Evolutionary conservation across 495 filamentous ascomycete genomes (phyloP).

Genomic region (Podospora anserina): DNA sequence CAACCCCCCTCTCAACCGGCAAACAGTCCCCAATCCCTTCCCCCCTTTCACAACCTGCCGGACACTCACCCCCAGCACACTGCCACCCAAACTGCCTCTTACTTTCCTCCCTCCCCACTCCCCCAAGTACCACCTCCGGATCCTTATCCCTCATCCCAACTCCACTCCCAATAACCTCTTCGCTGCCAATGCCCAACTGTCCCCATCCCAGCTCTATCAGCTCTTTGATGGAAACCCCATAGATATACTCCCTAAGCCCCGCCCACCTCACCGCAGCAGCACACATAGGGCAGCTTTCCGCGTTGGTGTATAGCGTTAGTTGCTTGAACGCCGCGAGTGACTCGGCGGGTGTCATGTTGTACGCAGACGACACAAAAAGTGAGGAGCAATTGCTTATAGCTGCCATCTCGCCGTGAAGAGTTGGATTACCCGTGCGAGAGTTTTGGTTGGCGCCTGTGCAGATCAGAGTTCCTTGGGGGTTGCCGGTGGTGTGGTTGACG

Average conservation of each 20-base stretch:
- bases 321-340: slow-evolving; percentile 43
- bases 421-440: slow-evolving; percentile 43
- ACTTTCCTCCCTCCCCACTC: slow-evolving; percentile 51
- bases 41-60: slow-evolving; percentile 39
- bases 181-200: slow-evolving; percentile 46
- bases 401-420: slow-evolving; percentile 54
- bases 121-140: slow-evolving; percentile 36
- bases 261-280: slow-evolving; percentile 55
- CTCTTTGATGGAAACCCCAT: slow-evolving; percentile 49
- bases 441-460: slow-evolving; percentile 47
- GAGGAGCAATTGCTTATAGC: slow-evolving; percentile 52
- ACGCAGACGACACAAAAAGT: slow-evolving; percentile 45
- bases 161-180: slow-evolving; percentile 47
- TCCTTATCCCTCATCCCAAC: slow-evolving; percentile 31
- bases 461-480: slow-evolving; percentile 41
- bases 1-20: background rate
- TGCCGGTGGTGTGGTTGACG: slow-evolving; percentile 49
- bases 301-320: slow-evolving; percentile 55
- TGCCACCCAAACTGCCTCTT: slow-evolving; percentile 54
- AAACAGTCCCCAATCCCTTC: background rate
- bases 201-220: slow-evolving; percentile 46
- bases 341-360: slow-evolving; percentile 40
- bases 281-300: slow-evolving; percentile 58
- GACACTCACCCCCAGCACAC: slow-evolving; percentile 45
- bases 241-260: slow-evolving; percentile 54